phyloP scores from a whole-genome alignment of 176 grass and related monocot genomes.

The Alopecurus myosuroides region DNA sequence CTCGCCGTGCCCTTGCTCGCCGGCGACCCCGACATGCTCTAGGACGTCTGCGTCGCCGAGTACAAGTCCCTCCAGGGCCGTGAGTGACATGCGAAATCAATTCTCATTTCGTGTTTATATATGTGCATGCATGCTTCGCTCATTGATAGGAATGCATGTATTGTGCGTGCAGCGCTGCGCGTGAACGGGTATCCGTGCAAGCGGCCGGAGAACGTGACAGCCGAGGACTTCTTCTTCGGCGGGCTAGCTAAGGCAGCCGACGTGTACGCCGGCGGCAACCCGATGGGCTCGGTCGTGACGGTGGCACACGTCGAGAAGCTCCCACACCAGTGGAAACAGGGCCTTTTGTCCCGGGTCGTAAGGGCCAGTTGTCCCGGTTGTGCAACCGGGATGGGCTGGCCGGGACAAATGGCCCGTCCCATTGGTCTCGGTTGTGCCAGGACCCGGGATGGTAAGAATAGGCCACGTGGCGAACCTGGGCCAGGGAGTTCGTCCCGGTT shows the following conservation, averaged over 20 bases:
- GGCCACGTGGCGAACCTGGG: no score
- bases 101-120: neutral
- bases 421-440: no score
- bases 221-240: slow-evolving; percentile 59
- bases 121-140: neutral
- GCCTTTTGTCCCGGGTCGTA: no score
- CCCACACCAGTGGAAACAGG: no score
- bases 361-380: no score
- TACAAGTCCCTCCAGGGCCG: slow-evolving; percentile 24
- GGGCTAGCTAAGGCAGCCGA: slow-evolving; percentile 23
- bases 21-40: slow-evolving; percentile 64
- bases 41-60: slow-evolving; percentile 77
- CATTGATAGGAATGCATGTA: neutral
- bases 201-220: slow-evolving; percentile 29
- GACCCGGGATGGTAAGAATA: no score
- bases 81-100: no score
- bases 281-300: slow-evolving; percentile 45
- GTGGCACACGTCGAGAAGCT: slow-evolving; percentile 37
- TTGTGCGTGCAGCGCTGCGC: slow-evolving; percentile 19
- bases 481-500: no score
- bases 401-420: no score
- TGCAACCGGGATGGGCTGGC: no score
- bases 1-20: slow-evolving; percentile 24
- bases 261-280: slow-evolving; percentile 38
- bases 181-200: slow-evolving; percentile 75